These are phyloP conservation scores for Talaromyces funiculosus DNA, from an alignment of 2,329 filamentous ascomycete species.

Conservation along the genomic window DNA sequence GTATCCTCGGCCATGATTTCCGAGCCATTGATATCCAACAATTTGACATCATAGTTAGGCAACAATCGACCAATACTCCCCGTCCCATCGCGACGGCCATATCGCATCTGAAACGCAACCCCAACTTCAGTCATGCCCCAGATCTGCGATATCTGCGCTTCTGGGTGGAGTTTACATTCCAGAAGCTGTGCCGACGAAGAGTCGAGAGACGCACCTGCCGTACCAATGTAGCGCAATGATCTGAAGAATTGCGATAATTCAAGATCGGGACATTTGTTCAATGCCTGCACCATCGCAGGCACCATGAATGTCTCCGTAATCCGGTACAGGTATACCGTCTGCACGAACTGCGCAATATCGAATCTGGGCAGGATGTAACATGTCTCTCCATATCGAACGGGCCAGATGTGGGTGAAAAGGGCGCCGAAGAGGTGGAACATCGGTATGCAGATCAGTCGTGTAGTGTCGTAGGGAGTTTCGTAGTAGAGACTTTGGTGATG, in stretches of 20 bases:
- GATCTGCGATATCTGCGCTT: conserved; percentile 43
- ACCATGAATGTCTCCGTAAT: conserved; percentile 48
- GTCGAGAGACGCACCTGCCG: conserved; percentile 48
- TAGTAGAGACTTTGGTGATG: conserved; percentile 42
- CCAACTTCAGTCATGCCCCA: conserved; percentile 55
- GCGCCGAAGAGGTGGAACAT: conserved; percentile 51
- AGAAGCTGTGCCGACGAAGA: conserved; percentile 37
- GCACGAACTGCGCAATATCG: conserved; percentile 36
- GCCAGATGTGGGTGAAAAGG: conserved; percentile 43
- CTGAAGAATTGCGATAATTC: conserved; percentile 28
- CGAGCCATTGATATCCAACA: conserved; percentile 31
- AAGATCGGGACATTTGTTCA: conserved; percentile 27
- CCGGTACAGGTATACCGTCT: conserved; percentile 35
- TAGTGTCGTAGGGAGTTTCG: conserved; percentile 37
- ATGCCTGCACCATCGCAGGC: conserved; percentile 40
- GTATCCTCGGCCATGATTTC: conserved; percentile 24
- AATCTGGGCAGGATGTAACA: conserved; percentile 47
- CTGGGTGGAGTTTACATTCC: conserved; percentile 34
- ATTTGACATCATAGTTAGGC: conserved; percentile 35
- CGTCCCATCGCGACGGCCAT: conserved; percentile 35
- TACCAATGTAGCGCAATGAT: conserved; percentile 41
- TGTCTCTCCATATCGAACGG: conserved; percentile 42
- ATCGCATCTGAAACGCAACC: conserved; percentile 37
- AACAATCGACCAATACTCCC: conserved; percentile 46
- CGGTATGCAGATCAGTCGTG: conserved; percentile 45